phyloP scores from a whole-genome alignment of 257 asterid species.

The Agastache rugosa region DNA sequence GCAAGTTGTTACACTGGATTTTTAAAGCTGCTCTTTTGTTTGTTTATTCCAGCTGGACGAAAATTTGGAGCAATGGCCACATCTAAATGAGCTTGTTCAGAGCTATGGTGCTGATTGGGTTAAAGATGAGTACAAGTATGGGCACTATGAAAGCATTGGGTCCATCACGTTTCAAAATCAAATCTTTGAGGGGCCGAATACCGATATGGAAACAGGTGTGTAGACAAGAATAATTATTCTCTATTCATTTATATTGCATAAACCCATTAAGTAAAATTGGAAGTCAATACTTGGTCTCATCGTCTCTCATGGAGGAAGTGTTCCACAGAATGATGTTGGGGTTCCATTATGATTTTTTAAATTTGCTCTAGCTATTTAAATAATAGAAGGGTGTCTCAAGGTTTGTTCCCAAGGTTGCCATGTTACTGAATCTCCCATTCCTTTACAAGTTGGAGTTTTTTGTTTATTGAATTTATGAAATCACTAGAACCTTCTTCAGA shows the following conservation, averaged over 20 bases:
- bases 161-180: slow-evolving; percentile 75
- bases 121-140: slow-evolving; percentile 88
- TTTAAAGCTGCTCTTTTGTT: slow-evolving; percentile 21
- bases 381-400: neutral
- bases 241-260: slow-evolving; percentile 23
- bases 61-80: slow-evolving; percentile 99
- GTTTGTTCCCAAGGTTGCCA: slow-evolving; percentile 6
- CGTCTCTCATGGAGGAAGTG: slow-evolving; percentile 25
- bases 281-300: slow-evolving; percentile 23
- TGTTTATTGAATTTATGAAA: slow-evolving; percentile 19
- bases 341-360: slow-evolving; percentile 18
- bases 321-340: slow-evolving; percentile 19
- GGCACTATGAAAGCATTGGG: slow-evolving; percentile 85
- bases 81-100: slow-evolving; percentile 93
- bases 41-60: slow-evolving; percentile 70
- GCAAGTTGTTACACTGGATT: slow-evolving; percentile 25
- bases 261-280: slow-evolving; percentile 22
- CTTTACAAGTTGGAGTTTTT: slow-evolving; percentile 20
- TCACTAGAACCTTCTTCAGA: slow-evolving; percentile 20
- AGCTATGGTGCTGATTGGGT: slow-evolving; percentile 94
- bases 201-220: slow-evolving; percentile 92
- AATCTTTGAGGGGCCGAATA: slow-evolving; percentile 93
- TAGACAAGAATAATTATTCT: slow-evolving; percentile 21
- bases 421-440: slow-evolving; percentile 14
- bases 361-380: slow-evolving; percentile 8